Evolutionary conservation across 2,329 filamentous ascomycete genomes (phyloP), one percentile per base, ranked within the genome.

Genomic region (Metarhizium sp.): DNA sequence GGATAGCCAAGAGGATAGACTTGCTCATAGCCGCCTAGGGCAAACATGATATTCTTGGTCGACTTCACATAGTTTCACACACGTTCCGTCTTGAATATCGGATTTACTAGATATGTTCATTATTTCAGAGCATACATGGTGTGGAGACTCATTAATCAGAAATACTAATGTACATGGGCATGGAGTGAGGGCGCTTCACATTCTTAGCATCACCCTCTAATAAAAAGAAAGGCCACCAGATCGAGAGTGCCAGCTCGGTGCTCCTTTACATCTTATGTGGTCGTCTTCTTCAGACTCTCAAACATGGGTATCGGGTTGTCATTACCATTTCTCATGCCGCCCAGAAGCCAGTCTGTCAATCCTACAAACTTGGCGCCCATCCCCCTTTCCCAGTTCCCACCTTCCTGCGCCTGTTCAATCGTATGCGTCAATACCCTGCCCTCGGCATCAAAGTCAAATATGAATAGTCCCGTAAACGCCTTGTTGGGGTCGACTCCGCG

Each of bases 361-460:
- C 88, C 91, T 16, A 97, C 90, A 20, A 99, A 88, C 66, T 86
- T 89, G 25, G 89, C 86, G 30, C 88, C 83, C n/a, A 86, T 75
- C 16, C 84, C 91, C 59, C 82, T 84, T 64, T 96, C 92, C 84
- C 87, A 95, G 58, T 90, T 84, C 43, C 86, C 83, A 16, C 86
- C 85, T 64, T 94, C 86, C 64, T 96, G 88, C 1, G 89, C 88
- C 72, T 95, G 89, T 72, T 99, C 94, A 64, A 99, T 97, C 0
- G 90, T 95, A 70, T 97, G 94, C 62, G 84, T 90, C 50, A 88
- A 72, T 40, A 99, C 84, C 59, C 90, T 80, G 1, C 94, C 94
- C 63, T 95, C 81, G 50, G 84, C 78, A 66, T 97, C 94, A 68
- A 99, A 99, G 61, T 95, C 90, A 69, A 99, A 99, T 57, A 96